A percentile compares a stretch with the other conserved stretches of the same genome.
These are phyloP conservation scores for Pouteria glomerata DNA, from an alignment of 148 eudicot genomes.

Conservation along the genomic window DNA sequence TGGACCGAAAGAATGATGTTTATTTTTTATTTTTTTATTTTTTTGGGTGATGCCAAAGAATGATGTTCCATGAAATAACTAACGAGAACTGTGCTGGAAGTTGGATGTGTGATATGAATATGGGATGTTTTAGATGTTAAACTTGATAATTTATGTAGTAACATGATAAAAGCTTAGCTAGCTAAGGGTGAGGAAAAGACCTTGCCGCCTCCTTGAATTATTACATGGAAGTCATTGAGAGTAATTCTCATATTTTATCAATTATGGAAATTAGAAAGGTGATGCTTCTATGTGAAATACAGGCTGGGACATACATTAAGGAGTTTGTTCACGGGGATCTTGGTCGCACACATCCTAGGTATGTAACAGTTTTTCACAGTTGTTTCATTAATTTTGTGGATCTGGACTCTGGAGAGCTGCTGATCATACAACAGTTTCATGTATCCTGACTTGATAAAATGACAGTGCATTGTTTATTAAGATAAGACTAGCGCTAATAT, in stretches of 20 bases:
- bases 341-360: conserved; percentile 96
- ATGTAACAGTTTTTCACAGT: conserved; percentile 19
- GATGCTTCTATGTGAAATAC: conserved; percentile 8
- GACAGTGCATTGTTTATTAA: not conserved
- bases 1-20: too few relatives aligned
- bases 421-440: not conserved
- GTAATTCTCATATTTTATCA: not conserved
- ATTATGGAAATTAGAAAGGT: not conserved
- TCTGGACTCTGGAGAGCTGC: not conserved
- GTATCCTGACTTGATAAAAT: too few relatives aligned
- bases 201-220: not conserved
- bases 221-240: not conserved
- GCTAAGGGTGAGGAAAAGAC: not conserved
- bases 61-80: not conserved
- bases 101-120: not conserved
- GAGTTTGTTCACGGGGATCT: conserved; percentile 99
- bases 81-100: not conserved
- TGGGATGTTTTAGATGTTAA: not conserved
- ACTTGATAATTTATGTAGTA: not conserved
- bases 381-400: not conserved
- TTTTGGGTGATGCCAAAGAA: not conserved
- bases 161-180: not conserved
- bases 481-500: too few relatives aligned
- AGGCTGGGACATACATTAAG: conserved; percentile 99
- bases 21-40: too few relatives aligned